Percentiles rank a stretch among this genome's conserved stretches.
Evolutionary conservation across 2,329 filamentous ascomycete species (phyloP).

Genomic region (Akanthomyces dipterigenus): DNA sequence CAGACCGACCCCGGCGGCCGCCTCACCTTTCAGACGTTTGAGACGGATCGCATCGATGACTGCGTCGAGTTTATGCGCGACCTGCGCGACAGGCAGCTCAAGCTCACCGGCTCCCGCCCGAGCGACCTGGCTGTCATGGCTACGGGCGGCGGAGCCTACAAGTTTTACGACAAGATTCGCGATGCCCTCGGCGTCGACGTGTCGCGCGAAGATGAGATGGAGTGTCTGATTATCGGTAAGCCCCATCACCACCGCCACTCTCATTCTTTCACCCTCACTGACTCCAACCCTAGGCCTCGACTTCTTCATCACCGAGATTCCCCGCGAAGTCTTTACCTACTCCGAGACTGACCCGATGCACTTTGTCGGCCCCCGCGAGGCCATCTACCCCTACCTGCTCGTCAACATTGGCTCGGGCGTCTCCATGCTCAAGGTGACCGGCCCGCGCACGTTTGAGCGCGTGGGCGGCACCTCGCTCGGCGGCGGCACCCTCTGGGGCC

Average conservation of each 20-base stretch:
- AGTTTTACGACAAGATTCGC: conserved; percentile 89
- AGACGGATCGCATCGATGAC: conserved; percentile 88
- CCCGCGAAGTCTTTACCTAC: conserved; percentile 94
- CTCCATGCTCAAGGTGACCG: conserved; percentile 93
- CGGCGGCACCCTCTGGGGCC: conserved; percentile 94
- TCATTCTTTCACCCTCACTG: background rate
- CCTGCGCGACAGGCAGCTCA: conserved; percentile 74
- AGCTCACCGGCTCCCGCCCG: conserved; percentile 63
- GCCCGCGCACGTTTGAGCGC: conserved; percentile 76
- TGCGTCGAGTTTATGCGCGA: conserved; percentile 88
- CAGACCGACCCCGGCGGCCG: conserved; percentile 77
- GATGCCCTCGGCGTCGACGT: conserved; percentile 82
- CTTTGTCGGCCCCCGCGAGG: conserved; percentile 71
- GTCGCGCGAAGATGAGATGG: conserved; percentile 93
- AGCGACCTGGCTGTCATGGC: conserved; percentile 86
- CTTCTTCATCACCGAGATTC: conserved; percentile 98
- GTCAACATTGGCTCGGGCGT: conserved; percentile 98
- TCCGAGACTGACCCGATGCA: conserved; percentile 86
- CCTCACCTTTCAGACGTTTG: conserved; percentile 91
- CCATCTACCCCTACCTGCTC: conserved; percentile 90
- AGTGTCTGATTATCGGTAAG: conserved; percentile 88
- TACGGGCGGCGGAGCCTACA: conserved; percentile 91
- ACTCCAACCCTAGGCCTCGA: conserved; percentile 66
- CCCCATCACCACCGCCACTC: background rate
- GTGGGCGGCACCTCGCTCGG: conserved; percentile 93